Conservation (phyloP, 2,329 filamentous ascomycete species). For the Nothophaeocryptopus gaeumannii region DNA sequence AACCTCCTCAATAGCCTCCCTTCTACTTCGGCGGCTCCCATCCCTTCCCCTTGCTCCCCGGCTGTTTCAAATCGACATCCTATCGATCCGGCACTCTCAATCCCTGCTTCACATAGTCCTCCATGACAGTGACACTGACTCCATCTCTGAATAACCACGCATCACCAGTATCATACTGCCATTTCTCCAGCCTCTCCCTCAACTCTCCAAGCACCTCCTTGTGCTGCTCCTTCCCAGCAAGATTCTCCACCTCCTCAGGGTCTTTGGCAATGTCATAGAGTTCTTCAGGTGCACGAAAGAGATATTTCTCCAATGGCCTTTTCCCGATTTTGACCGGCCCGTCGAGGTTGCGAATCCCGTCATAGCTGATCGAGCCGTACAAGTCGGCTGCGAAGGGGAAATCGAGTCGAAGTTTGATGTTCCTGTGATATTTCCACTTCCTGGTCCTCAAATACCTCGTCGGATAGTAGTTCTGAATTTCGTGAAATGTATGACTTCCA, state of each 20-base stretch:
- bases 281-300: conserved; percentile 46
- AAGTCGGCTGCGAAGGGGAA: conserved; percentile 30
- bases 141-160: conserved; percentile 36
- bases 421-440: conserved; percentile 52
- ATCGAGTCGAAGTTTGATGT: conserved; percentile 42
- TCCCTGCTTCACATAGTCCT: conserved; percentile 21
- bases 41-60: conserved; percentile 1
- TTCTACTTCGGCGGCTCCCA: not conserved
- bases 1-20: no score
- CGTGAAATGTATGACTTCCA: conserved; percentile 54
- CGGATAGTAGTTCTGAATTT: conserved; percentile 52
- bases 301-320: conserved; percentile 43
- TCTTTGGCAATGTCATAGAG: conserved; percentile 49
- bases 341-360: conserved; percentile 44
- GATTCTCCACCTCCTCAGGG: conserved; percentile 47
- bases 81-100: conserved; percentile 26
- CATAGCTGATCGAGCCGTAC: conserved; percentile 45
- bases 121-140: conserved; percentile 18
- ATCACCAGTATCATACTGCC: conserved; percentile 37
- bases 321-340: conserved; percentile 39
- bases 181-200: conserved; percentile 34
- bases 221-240: conserved; percentile 39
- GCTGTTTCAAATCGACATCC: conserved; percentile 25
- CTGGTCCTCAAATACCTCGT: conserved; percentile 47
- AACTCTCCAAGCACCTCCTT: conserved; percentile 34